phyloP scores from a whole-genome alignment of 202 grass and related monocot species.

The Schoenoplectus triqueter region DNA sequence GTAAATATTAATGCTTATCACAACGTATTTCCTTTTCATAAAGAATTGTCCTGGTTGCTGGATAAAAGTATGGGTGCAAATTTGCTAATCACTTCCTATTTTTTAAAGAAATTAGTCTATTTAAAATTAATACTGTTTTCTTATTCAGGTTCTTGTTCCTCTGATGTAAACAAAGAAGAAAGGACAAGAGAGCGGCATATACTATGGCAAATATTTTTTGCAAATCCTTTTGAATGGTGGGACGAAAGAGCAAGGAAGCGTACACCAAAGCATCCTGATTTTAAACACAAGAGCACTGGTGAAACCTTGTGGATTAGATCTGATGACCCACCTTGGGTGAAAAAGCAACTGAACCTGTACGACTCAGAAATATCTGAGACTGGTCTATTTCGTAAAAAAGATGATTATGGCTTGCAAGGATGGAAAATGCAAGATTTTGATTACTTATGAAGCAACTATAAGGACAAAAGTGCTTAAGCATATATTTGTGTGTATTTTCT shows the following conservation, averaged over 20 bases:
- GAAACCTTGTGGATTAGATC: conserved; percentile 59
- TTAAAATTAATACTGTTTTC: not conserved
- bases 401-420: conserved; percentile 14
- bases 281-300: conserved; percentile 69
- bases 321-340: conserved; percentile 81
- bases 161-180: conserved; percentile 45
- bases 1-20: not conserved
- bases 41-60: not conserved
- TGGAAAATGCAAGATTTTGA: conserved; percentile 66
- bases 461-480: not conserved
- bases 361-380: conserved; percentile 46
- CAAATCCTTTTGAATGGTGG: conserved; percentile 88
- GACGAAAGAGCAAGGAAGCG: conserved; percentile 64
- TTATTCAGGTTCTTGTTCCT: conserved; percentile 27
- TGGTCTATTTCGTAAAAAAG: conserved; percentile 26
- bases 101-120: not conserved
- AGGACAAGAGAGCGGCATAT: conserved; percentile 40
- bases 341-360: conserved; percentile 64
- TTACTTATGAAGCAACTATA: conserved; percentile 20
- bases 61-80: not conserved
- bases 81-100: conserved; percentile 5
- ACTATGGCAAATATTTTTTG: conserved; percentile 93
- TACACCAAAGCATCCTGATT: conserved; percentile 45
- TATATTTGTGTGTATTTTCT: not conserved
- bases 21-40: not conserved